A percentile compares a stretch with the other conserved stretches of the same genome.
Evolutionary conservation across 2,329 filamentous ascomycete genomes (phyloP).

Genomic region (Calonectria hongkongensis): DNA sequence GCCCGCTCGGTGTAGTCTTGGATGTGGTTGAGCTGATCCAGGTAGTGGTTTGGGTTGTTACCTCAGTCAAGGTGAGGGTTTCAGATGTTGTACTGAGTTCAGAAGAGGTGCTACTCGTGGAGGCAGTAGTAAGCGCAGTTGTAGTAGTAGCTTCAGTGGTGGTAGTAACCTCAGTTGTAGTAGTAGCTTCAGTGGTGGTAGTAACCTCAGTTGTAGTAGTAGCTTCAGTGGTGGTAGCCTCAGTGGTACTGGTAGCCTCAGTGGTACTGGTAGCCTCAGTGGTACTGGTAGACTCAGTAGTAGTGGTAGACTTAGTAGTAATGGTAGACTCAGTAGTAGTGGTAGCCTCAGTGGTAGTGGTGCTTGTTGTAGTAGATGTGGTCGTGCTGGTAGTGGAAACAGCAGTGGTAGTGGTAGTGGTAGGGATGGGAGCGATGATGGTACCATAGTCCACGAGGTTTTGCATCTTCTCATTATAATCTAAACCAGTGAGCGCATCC

Average conservation of each 20-base stretch:
- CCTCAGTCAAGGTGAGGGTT: not conserved
- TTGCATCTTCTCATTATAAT: constrained; percentile 61
- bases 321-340: not conserved
- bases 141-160: constrained; percentile 38
- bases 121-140: not conserved
- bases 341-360: not conserved
- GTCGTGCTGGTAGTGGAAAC: not conserved
- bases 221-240: constrained; percentile 28
- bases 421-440: not conserved
- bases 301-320: not conserved
- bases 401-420: not conserved
- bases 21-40: not conserved
- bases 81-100: not conserved
- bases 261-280: not conserved
- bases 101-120: not conserved
- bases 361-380: not conserved
- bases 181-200: constrained; percentile 33
- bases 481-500: constrained; percentile 54
- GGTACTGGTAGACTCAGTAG: not conserved
- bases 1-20: too few species aligned
- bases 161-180: constrained; percentile 13
- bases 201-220: constrained; percentile 26
- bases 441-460: constrained; percentile 62
- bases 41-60: not conserved
- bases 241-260: constrained; percentile 44